Evolutionary conservation across 352 stramenopile genomes (phyloP).

Genomic region (Phytophthora multivora): DNA sequence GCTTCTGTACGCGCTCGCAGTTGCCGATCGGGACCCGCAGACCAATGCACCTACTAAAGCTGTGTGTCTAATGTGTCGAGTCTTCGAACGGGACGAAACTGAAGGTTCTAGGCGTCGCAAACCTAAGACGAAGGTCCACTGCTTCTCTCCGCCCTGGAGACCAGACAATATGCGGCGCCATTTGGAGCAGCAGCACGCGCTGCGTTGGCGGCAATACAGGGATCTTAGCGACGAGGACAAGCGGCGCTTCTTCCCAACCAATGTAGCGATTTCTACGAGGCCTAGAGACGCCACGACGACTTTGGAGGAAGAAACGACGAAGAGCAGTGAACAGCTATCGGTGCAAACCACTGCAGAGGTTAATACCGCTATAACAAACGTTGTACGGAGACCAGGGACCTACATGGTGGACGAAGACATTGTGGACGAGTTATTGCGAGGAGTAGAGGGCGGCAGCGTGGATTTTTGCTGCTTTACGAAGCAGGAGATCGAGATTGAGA

Average conservation of each 20-base stretch:
- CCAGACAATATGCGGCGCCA: constrained; percentile 41
- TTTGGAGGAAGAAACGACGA: neutral
- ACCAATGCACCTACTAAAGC: constrained; percentile 11
- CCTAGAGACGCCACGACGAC: neutral
- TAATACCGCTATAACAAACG: neutral
- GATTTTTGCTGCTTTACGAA: constrained; percentile 11
- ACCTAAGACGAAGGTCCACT: constrained; percentile 25
- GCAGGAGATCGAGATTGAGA: constrained; percentile 8
- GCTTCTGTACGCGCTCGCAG: constrained; percentile 25
- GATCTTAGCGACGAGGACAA: constrained; percentile 20
- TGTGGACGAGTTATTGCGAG: constrained; percentile 18
- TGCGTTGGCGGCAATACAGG: constrained; percentile 25
- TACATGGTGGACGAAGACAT: constrained; percentile 23
- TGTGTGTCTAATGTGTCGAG: constrained; percentile 28
- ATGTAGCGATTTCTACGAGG: constrained; percentile 12
- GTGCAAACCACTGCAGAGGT: neutral
- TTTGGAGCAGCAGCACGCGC: constrained; percentile 32
- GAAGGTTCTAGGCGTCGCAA: constrained; percentile 30
- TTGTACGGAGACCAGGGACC: neutral
- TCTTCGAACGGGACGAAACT: constrained; percentile 27
- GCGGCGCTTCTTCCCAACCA: constrained; percentile 23
- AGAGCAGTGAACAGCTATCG: neutral
- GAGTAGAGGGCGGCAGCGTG: neutral
- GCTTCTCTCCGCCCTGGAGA: constrained; percentile 32
- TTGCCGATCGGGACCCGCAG: constrained; percentile 16